phyloP scores from a whole-genome alignment of 2,329 filamentous ascomycete genomes.

The Ceratocystis cacaofunesta region DNA sequence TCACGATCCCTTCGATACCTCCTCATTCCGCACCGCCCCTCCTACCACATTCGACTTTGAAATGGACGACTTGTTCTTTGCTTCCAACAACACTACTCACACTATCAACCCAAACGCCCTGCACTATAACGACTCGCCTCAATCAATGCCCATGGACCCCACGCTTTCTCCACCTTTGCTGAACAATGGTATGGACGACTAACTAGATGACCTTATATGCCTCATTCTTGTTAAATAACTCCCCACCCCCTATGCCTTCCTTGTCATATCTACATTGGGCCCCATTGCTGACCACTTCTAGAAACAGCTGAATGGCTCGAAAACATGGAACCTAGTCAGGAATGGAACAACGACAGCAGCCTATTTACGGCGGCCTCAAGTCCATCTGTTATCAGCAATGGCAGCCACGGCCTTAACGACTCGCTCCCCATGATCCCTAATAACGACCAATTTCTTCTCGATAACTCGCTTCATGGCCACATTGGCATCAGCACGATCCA shows the following conservation, averaged over 20 bases:
- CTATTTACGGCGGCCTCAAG: slow-evolving; percentile 67
- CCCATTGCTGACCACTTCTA: slow-evolving; percentile 12
- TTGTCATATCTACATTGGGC: not conserved
- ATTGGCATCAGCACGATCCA: slow-evolving; percentile 67
- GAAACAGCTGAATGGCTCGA: slow-evolving; percentile 14
- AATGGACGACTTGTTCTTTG: slow-evolving; percentile 56
- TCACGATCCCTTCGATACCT: slow-evolving; percentile 26
- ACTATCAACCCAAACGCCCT: slow-evolving; percentile 60
- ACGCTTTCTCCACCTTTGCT: slow-evolving; percentile 40
- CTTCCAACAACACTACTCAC: slow-evolving; percentile 23
- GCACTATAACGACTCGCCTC: slow-evolving; percentile 69
- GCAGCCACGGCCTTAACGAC: slow-evolving; percentile 52
- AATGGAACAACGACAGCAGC: slow-evolving; percentile 7
- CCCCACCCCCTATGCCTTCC: not conserved
- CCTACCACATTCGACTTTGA: slow-evolving; percentile 54
- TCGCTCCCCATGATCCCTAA: slow-evolving; percentile 15
- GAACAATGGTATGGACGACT: slow-evolving; percentile 71
- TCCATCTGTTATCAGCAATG: slow-evolving; percentile 87
- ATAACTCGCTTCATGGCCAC: slow-evolving; percentile 6
- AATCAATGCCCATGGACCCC: slow-evolving; percentile 47
- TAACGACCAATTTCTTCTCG: slow-evolving; percentile 15
- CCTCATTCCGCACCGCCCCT: slow-evolving; percentile 56
- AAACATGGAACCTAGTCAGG: slow-evolving; percentile 4
- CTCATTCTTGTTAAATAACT: not conserved
- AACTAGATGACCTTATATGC: slow-evolving; percentile 66